Base-by-base conservation (phyloP, 2,329 filamentous ascomycete genomes). In the Fusarium ramigenum region DNA sequence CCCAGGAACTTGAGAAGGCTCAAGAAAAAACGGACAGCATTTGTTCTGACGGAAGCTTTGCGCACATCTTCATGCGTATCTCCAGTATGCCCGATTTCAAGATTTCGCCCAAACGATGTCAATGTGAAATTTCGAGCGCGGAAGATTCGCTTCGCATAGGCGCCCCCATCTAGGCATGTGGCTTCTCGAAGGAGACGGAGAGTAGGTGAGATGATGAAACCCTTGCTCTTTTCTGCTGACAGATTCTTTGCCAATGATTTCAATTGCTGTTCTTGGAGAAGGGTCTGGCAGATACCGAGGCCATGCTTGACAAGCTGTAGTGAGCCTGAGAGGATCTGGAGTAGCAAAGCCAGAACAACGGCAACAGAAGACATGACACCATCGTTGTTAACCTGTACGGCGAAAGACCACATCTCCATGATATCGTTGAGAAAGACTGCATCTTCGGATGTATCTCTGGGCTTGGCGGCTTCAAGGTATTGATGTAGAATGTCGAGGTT, bases 331-430 rank as follows among this genome's bases (percentile, higher is more conserved):
- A 97, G 86, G 28, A 93, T 89, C 81, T 92, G 94, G 40, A 98
- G 85, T 50, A 98, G 88, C 25, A 97, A 87, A 4, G 94, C 93
- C 36, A 99, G 84, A 12, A 95, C 91, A 3, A 96, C 93, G 4
- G 93, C 91, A 7, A 96, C 90, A 12, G 93, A 90, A 3, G 95
- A 96, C 79, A 96, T 88, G 66, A 98, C 85, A 61, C 91, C 89
- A 66, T 97, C 95, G 75, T 95, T 93, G 79, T 93, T 94, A 73
- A 90, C 90, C 80, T 93, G 91, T 36, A 91, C 90, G 8, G 93
- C 95, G 83, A 93, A 95, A 53, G 90, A 91, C 96, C 96, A 98
- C 66, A 91, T 94, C 77, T 97, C 93, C 83, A 97, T 93, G 43
- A 98, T 84, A 77, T 97, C 94, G 5, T 88, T 84, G 36, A 98